phyloP scores from a whole-genome alignment of 2,329 filamentous ascomycete species.

The Colletotrichum noveboracense region DNA sequence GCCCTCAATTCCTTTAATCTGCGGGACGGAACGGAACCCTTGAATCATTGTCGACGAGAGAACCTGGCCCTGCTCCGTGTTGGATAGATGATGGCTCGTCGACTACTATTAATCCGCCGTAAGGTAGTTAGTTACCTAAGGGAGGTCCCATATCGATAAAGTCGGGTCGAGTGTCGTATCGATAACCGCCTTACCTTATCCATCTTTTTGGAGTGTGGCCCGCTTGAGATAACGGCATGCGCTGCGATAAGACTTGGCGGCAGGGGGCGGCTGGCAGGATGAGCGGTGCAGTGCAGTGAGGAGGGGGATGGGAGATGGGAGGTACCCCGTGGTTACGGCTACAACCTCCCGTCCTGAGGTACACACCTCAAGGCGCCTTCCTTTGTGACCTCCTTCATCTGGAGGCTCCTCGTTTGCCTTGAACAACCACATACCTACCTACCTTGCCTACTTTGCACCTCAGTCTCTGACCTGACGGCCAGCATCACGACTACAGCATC shows the following conservation, averaged over 20 bases:
- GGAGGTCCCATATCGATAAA: background rate
- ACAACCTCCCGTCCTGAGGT: background rate
- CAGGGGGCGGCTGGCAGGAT: background rate
- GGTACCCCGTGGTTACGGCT: background rate
- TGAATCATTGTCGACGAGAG: background rate
- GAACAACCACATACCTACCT: background rate
- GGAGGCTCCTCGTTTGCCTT: background rate
- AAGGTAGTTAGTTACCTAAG: background rate
- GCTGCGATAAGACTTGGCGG: constrained; percentile 13
- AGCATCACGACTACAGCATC: background rate
- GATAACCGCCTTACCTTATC: background rate
- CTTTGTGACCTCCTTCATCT: background rate
- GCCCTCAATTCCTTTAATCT: constrained; percentile 1
- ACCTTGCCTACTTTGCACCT: background rate
- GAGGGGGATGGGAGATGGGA: background rate
- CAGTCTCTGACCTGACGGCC: background rate
- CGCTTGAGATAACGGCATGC: background rate
- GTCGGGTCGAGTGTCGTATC: background rate
- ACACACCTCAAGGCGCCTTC: background rate
- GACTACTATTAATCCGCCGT: background rate
- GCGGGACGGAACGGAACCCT: constrained; percentile 2
- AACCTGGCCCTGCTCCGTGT: background rate
- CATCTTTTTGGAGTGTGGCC: background rate
- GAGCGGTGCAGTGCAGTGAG: background rate
- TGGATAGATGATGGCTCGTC: background rate